These are phyloP conservation scores for Salvia miltiorrhiza DNA, from an alignment of 257 asterid species.

Conservation along the genomic window DNA sequence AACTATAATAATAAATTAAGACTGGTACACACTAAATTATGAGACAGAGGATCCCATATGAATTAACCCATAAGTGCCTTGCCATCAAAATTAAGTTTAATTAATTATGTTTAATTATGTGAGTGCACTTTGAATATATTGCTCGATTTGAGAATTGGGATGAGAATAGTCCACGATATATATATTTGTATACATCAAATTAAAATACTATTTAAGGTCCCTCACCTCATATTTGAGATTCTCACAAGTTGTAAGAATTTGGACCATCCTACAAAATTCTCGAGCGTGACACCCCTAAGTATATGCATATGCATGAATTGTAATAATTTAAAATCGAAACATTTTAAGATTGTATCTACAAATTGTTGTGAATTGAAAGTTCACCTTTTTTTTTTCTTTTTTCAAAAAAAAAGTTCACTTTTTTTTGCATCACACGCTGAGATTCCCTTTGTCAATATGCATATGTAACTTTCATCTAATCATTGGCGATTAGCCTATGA, in stretches of 20 bases:
- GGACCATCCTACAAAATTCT: slow-evolving; percentile 25
- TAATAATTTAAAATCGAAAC: neutral
- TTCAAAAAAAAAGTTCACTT: too few relatives aligned
- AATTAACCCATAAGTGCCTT: too few relatives aligned
- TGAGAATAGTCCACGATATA: neutral
- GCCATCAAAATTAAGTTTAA: too few relatives aligned
- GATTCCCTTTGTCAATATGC: slow-evolving; percentile 23
- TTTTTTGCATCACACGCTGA: slow-evolving; percentile 4
- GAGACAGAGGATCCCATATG: too few relatives aligned
- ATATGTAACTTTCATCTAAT: slow-evolving; percentile 34
- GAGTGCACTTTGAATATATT: too few relatives aligned
- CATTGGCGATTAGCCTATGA: slow-evolving; percentile 32
- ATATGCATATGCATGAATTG: neutral
- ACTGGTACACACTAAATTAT: too few relatives aligned
- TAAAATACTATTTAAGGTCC: slow-evolving; percentile 25
- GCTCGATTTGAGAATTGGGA: too few relatives aligned
- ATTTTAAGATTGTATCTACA: neutral
- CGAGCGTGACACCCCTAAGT: neutral
- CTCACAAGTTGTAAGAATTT: slow-evolving; percentile 22
- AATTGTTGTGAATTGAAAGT: neutral
- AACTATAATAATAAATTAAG: too few relatives aligned
- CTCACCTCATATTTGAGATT: slow-evolving; percentile 11
- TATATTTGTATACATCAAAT: neutral
- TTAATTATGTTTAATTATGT: too few relatives aligned
- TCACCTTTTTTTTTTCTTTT: too few relatives aligned